Base-by-base conservation (phyloP, 2,329 filamentous ascomycete species). In the Aspergillus flavus region DNA sequence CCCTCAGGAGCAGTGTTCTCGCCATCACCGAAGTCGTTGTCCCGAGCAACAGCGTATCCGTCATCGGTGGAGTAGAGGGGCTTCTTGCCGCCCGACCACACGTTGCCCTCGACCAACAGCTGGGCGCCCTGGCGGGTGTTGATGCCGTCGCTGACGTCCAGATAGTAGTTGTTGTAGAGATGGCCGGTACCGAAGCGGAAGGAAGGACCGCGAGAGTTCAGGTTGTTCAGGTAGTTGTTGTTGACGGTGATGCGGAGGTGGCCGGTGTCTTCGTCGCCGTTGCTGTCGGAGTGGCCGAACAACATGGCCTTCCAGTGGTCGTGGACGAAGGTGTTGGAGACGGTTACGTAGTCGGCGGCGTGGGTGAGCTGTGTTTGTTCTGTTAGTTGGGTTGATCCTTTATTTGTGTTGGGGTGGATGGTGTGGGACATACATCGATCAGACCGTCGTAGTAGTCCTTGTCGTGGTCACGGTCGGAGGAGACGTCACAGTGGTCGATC, bases 381-480 rank as follows among this genome's bases (percentile, higher is more conserved):
- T 21, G 26, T 30, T 57, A 26, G 61, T 59, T 14, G 30, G 0
- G 21, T 30, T 34, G 21, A 26, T 10, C 19, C 28, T 23, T 59
- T 9, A 6, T 9, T 9, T n/a, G 6, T 1, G 5, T 41, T 14
- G 16, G 19, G 39, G 16, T 9, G 19, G 16, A 4, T 43, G 34
- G 16, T 2, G 21, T 16, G 34, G 11, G 5, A 30, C 71, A 41
- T 63, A 75, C 78, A 69, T 91, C 89, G 54, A 88, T 77, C 1
- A 91, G 83, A 36, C 89, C 89, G 61, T 91, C 89, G 72, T 89
- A 91, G 79, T 85, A 89, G 79, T 91, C 87, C 79, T 91, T 91
- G 80, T 83, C 86, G 72, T 86, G 80, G 69, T 83, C 79, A 39
- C 74, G 72, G 77, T 90, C 84, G 28, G 85, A 87, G 5, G 84